Conservation (phyloP, 2,329 filamentous ascomycete genomes). For the Botrytis tulipae region DNA sequence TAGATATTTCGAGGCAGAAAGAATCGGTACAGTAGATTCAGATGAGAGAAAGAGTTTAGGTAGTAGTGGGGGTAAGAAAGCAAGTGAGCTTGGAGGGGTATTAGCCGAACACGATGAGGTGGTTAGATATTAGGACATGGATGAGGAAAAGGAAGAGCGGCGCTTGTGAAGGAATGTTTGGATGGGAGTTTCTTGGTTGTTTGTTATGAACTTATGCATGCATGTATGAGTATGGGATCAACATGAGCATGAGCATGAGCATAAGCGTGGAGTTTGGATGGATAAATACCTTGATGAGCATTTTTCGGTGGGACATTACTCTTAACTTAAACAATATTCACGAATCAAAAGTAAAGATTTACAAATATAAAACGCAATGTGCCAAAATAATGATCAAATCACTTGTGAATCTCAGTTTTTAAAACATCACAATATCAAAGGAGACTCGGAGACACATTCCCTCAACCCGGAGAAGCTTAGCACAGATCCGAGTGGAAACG, state of each 20-base stretch:
- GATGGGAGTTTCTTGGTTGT: not conserved
- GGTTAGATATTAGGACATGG: not conserved
- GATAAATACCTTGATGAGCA: not conserved
- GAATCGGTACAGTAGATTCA: not conserved
- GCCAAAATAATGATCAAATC: not conserved
- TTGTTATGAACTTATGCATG: not conserved
- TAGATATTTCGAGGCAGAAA: slow-evolving; percentile 15
- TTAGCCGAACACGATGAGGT: slow-evolving; percentile 13
- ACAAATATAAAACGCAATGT: not conserved
- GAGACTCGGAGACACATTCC: too few relatives aligned
- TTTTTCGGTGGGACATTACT: not conserved
- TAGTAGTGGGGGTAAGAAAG: not conserved
- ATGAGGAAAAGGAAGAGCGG: not conserved
- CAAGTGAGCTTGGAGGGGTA: not conserved
- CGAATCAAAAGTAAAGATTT: not conserved
- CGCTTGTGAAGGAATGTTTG: not conserved
- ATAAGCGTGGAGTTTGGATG: slow-evolving; percentile 2
- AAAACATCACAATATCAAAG: not conserved
- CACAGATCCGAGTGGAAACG: not conserved
- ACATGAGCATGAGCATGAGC: not conserved
- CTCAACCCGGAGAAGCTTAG: not conserved
- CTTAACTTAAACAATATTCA: not conserved
- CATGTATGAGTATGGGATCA: not conserved
- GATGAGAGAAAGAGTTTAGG: not conserved
- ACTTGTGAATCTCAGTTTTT: not conserved